Percentiles rank a stretch among this genome's conserved stretches.
These are phyloP conservation scores for Friedmanniomyces simplex DNA, from an alignment of 495 filamentous ascomycete species.

Conservation along the genomic window DNA sequence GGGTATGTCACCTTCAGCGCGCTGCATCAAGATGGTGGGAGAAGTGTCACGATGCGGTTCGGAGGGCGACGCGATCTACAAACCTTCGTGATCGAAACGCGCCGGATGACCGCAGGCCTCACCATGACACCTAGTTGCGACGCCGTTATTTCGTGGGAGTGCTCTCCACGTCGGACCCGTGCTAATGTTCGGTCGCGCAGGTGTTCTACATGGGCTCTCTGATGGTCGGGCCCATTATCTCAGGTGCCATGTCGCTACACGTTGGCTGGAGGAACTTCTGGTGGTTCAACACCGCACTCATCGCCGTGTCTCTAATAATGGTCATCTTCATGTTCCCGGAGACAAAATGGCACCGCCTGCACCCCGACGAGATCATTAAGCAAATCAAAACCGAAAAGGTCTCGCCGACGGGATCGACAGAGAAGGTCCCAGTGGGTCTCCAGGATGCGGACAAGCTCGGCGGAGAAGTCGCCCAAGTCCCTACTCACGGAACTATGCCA, in stretches of 20 bases:
- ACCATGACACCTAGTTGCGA: no score
- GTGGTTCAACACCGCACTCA: slow-evolving; percentile 44
- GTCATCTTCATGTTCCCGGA: slow-evolving; percentile 51
- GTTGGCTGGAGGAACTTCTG: slow-evolving; percentile 49
- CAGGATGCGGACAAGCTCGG: slow-evolving; percentile 3
- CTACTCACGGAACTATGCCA: slow-evolving; percentile 9
- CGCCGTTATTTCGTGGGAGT: no score
- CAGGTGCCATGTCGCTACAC: slow-evolving; percentile 47
- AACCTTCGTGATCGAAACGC: no score
- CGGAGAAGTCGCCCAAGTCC: slow-evolving; percentile 15
- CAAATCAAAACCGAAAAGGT: slow-evolving; percentile 2
- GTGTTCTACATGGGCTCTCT: slow-evolving; percentile 25
- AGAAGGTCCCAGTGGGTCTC: background rate
- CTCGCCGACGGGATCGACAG: background rate
- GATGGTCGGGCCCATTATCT: slow-evolving; percentile 43
- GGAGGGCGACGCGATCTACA: no score
- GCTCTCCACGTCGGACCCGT: background rate
- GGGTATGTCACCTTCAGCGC: slow-evolving; percentile 31
- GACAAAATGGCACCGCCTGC: slow-evolving; percentile 45
- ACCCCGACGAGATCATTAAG: slow-evolving; percentile 25
- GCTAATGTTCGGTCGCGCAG: background rate
- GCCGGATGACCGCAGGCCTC: no score
- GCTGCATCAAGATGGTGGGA: no score
- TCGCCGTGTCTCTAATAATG: slow-evolving; percentile 38
- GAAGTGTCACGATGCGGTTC: no score